Evolutionary conservation across 768 basidiomycete species (phyloP).

Genomic region (Lentinus tigrinus): DNA sequence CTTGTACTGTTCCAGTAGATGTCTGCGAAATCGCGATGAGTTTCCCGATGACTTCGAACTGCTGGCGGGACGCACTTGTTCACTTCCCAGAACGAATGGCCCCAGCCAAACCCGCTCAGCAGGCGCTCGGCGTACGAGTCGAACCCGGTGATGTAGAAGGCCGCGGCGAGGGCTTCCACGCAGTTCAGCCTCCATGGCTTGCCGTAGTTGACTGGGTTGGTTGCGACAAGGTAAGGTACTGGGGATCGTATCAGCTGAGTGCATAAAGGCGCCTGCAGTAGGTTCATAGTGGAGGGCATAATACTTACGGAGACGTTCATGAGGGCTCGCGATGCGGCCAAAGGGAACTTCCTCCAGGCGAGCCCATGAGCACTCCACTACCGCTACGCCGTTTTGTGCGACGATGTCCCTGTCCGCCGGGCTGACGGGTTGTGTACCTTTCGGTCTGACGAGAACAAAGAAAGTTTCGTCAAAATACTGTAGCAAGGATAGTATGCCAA

Average conservation of each 20-base stretch:
- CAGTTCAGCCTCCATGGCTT: constrained; percentile 97
- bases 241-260: background rate
- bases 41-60: too few species aligned
- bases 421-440: constrained; percentile 74
- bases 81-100: constrained; percentile 80
- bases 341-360: constrained; percentile 94
- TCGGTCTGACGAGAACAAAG: constrained; percentile 55
- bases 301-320: constrained; percentile 81
- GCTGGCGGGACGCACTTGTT: constrained; percentile 63
- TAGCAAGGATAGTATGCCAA: background rate
- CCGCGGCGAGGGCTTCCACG: constrained; percentile 91
- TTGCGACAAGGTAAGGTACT: constrained; percentile 96
- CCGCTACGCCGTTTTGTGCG: constrained; percentile 74
- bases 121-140: constrained; percentile 76
- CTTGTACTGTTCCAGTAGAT: constrained; percentile 66
- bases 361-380: constrained; percentile 99
- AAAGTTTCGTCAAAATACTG: background rate
- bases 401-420: constrained; percentile 86
- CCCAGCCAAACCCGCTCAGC: constrained; percentile 88
- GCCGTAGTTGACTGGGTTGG: constrained; percentile 97
- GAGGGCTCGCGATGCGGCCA: constrained; percentile 86
- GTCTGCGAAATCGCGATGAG: constrained; percentile 15
- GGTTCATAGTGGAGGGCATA: background rate
- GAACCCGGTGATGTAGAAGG: constrained; percentile 92
- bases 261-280: background rate